phyloP scores from a whole-genome alignment of 257 asterid genomes.

The Nemophila menziesii region DNA sequence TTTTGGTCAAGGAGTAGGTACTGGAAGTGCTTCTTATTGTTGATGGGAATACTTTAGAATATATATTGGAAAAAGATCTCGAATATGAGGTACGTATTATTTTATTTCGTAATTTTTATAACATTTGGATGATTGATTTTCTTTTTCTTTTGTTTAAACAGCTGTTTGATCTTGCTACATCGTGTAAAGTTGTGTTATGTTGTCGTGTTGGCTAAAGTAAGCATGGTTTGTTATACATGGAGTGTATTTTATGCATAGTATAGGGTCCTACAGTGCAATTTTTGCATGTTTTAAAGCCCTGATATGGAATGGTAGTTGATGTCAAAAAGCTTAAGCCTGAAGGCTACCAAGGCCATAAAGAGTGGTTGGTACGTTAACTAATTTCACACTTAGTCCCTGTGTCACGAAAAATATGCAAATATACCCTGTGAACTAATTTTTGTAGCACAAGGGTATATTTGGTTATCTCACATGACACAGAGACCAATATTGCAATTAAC shows the following conservation, averaged over 20 bases:
- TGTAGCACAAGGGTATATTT: no score
- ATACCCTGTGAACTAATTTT: no score
- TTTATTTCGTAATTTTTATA: no score
- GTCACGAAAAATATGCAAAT: no score
- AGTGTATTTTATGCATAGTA: no score
- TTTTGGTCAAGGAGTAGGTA: slow-evolving; percentile 33
- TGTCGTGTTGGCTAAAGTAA: slow-evolving; percentile 99
- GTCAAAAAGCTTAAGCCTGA: slow-evolving; percentile 92
- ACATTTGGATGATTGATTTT: no score
- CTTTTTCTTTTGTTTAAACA: slow-evolving; percentile 30
- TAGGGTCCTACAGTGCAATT: no score
- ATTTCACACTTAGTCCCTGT: no score
- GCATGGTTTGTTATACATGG: no score
- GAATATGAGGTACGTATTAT: slow-evolving; percentile 64
- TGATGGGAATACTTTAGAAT: slow-evolving; percentile 96
- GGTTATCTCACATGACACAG: no score
- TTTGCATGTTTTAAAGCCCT: no score
- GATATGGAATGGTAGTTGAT: slow-evolving; percentile 86
- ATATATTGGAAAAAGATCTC: slow-evolving; percentile 87
- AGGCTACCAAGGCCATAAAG: slow-evolving; percentile 96
- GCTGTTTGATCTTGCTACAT: slow-evolving; percentile 88
- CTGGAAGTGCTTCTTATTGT: slow-evolving; percentile 53
- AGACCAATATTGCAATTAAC: no score
- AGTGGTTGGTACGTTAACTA: slow-evolving; percentile 80
- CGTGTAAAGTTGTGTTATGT: slow-evolving; percentile 83